These are phyloP conservation scores for Penicillium waksmanii DNA, from an alignment of 495 filamentous ascomycete species.

Conservation along the genomic window DNA sequence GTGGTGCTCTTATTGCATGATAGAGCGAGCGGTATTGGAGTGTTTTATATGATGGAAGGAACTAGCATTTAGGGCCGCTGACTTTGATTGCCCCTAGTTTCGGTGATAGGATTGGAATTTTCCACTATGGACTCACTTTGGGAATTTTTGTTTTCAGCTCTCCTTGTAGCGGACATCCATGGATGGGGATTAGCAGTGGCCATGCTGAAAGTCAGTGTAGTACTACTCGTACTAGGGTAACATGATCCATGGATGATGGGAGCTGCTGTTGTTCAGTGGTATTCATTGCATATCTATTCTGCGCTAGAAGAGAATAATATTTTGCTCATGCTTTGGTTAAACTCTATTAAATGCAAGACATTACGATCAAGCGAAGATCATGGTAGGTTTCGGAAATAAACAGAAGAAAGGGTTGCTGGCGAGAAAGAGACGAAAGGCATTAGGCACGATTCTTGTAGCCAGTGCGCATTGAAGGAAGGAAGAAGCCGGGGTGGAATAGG, in stretches of 20 bases:
- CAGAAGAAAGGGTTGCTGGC: not conserved
- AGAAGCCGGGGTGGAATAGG: conserved; percentile 53
- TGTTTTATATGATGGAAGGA: conserved; percentile 11
- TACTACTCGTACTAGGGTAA: not conserved
- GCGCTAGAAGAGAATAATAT: not conserved
- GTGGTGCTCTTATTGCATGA: conserved; percentile 21
- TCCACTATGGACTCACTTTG: not conserved
- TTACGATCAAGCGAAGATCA: not conserved
- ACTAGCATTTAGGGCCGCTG: conserved; percentile 17
- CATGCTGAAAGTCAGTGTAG: no score
- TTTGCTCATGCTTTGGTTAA: not conserved
- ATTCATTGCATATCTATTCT: not conserved
- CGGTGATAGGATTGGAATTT: conserved; percentile 1
- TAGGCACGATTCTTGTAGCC: conserved; percentile 30
- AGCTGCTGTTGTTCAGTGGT: not conserved
- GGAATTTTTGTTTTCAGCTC: not conserved
- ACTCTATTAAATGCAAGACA: not conserved
- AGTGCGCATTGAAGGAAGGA: conserved; percentile 48
- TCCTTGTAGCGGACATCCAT: not conserved
- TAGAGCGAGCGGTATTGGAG: conserved; percentile 26
- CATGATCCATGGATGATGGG: not conserved
- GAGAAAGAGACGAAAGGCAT: not conserved
- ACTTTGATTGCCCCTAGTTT: not conserved
- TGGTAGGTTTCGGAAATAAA: not conserved
- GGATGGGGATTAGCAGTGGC: no score